Evolutionary conservation across 768 basidiomycete species (phyloP).

Genomic region (Xerocomellus intermedius): DNA sequence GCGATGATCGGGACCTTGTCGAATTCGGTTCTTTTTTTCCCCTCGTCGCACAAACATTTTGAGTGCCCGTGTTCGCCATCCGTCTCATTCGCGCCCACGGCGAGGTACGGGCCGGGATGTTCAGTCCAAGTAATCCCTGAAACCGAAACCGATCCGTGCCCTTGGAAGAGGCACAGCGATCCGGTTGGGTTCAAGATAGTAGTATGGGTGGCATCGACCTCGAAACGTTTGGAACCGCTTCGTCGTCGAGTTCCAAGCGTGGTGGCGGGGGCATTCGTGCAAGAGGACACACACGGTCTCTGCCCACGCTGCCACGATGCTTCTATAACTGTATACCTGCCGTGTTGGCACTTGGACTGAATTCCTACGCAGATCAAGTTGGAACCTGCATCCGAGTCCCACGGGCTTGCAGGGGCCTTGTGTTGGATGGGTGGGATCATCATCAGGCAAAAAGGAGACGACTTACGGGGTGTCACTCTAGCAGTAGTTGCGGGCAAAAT

Average conservation of each 20-base stretch:
- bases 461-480: neutral
- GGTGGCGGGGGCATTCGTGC: neutral
- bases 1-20: neutral
- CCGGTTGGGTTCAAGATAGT: neutral
- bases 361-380: no score
- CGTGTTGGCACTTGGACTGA: no score
- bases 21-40: neutral
- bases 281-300: neutral
- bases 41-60: neutral
- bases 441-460: neutral
- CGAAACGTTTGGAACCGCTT: neutral
- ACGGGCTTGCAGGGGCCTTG: neutral
- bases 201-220: neutral
- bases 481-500: neutral
- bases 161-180: neutral
- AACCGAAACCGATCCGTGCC: neutral
- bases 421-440: neutral
- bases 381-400: no score
- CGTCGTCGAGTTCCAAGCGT: neutral
- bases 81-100: slow-evolving; percentile 1
- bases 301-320: neutral
- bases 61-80: neutral
- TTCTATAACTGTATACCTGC: neutral
- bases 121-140: neutral
- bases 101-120: neutral